A percentile compares a stretch with the other conserved stretches of the same genome.
Conservation (phyloP, 768 basidiomycete genomes). For the Dacryopinax primogenitus region DNA sequence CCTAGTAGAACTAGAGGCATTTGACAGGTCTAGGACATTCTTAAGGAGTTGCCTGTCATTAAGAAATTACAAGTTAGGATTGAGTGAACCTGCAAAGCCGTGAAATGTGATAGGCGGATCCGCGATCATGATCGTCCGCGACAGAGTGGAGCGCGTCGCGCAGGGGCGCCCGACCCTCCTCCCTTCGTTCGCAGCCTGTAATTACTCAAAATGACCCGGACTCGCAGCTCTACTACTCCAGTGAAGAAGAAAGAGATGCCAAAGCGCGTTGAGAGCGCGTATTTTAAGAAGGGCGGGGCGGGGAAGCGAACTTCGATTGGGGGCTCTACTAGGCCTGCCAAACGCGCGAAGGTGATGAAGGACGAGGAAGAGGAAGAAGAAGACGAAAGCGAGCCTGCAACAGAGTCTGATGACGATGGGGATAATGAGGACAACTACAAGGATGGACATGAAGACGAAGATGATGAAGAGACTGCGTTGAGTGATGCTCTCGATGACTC, state of each 20-base stretch:
- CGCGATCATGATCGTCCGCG: not conserved
- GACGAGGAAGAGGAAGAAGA: constrained; percentile 18
- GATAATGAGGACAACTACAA: constrained; percentile 19
- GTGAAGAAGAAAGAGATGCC: constrained; percentile 11
- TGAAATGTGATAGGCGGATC: too few relatives aligned
- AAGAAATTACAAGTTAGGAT: too few relatives aligned
- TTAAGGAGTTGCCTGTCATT: too few relatives aligned
- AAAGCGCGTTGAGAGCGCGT: constrained; percentile 3
- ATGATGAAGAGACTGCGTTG: constrained; percentile 14
- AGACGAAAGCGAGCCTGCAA: not conserved
- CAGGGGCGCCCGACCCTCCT: not conserved
- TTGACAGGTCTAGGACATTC: too few relatives aligned
- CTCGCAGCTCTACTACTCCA: not conserved
- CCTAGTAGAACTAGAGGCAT: too few relatives aligned
- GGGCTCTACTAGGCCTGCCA: not conserved
- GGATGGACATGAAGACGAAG: constrained; percentile 17
- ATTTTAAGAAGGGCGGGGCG: constrained; percentile 9
- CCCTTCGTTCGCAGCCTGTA: not conserved
- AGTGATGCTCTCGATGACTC: constrained; percentile 14
- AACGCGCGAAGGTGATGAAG: not conserved
- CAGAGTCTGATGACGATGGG: constrained; percentile 14
- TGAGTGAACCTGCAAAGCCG: too few relatives aligned
- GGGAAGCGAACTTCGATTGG: not conserved
- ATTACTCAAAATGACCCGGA: not conserved
- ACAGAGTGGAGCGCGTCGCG: too few relatives aligned